phyloP scores from a whole-genome alignment of 495 filamentous ascomycete genomes.

The Neurospora terricola region DNA sequence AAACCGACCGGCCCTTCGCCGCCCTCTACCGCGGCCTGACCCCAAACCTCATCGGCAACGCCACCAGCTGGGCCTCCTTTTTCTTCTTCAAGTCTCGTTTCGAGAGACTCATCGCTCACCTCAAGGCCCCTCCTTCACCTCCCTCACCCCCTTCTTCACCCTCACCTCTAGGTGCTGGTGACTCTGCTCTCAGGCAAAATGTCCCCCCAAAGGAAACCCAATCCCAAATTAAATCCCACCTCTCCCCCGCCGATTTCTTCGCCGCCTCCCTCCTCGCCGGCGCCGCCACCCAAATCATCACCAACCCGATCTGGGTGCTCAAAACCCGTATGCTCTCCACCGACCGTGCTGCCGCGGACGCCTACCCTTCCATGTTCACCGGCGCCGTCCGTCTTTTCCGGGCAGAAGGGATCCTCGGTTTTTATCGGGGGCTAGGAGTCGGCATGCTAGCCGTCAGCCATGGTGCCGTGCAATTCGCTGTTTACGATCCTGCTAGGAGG shows the following conservation, averaged over 20 bases:
- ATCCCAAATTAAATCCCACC: conserved; percentile 10
- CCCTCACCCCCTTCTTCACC: neutral
- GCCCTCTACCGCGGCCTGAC: conserved; percentile 82
- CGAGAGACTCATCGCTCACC: conserved; percentile 26
- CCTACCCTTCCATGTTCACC: conserved; percentile 66
- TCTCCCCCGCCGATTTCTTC: conserved; percentile 74
- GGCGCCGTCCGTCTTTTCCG: conserved; percentile 55
- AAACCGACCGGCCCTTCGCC: conserved; percentile 36
- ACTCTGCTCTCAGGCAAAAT: neutral
- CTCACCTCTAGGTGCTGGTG: neutral
- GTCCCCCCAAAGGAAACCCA: neutral
- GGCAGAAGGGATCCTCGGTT: conserved; percentile 63
- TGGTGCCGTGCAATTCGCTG: conserved; percentile 91
- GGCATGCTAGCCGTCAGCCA: conserved; percentile 86
- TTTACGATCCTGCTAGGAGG: conserved; percentile 79
- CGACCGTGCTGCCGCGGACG: conserved; percentile 60
- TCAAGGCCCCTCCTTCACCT: conserved; percentile 9
- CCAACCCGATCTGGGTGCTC: conserved; percentile 97
- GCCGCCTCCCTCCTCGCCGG: conserved; percentile 69
- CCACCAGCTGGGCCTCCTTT: conserved; percentile 83
- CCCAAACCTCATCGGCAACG: conserved; percentile 87
- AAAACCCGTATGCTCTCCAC: conserved; percentile 96
- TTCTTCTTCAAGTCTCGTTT: conserved; percentile 55
- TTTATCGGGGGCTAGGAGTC: conserved; percentile 76
- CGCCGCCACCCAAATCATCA: conserved; percentile 63